Evolutionary conservation across 192 early-diverging fungal species (phyloP), one percentile per base, ranked within the genome.

Genomic region (Coemansia sp.): DNA sequence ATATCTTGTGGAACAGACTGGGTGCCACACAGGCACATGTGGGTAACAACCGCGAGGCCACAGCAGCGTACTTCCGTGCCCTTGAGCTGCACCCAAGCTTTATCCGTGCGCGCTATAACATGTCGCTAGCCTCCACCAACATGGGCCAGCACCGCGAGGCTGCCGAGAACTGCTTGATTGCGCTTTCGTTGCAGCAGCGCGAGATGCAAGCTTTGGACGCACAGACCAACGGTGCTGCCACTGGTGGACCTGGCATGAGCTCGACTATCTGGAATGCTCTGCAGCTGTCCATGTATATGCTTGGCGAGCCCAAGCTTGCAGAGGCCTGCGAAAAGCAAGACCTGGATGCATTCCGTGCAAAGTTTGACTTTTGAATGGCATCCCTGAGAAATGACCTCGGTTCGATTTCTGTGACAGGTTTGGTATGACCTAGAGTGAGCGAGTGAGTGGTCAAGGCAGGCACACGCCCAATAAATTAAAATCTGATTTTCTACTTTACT

Each of bases 21-120:
- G 97, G 97, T 7, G 97, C 97, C 4, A 99, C 95, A 1, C 79
- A 93, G 32, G 97, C 95, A 18, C 97, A 99, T 58, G 80, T 87
- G 11, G 80, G 80, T n/a, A 73, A 88, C 36, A 80, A 86, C 17
- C 46, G 68, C 18, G 78, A 82, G 13, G 93, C 95, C 8, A 89
- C 95, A 6, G 89, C 93, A 9, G 94, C 95, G 22, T 99, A 99
- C 60, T 93, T 87, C 51, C 81, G 87, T 14, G 97, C 95, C 2
- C 80, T 99, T 28, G 83, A 93, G 58, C 86, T 99, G 57, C 94
- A 98, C 44, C 97, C 97, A 14, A 83, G 83, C 15, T 99, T 87
- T 78, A 86, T 99, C 34, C 86, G 97, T 22, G 97, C 93, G 5
- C 82, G 94, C 27, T 99, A 95, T 79, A 99, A 99, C 70, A 70